A percentile compares a stretch with the other conserved stretches of the same genome.
phyloP scores from a whole-genome alignment of 352 stramenopile genomes.

The Pilasporangium apinafurcum region DNA sequence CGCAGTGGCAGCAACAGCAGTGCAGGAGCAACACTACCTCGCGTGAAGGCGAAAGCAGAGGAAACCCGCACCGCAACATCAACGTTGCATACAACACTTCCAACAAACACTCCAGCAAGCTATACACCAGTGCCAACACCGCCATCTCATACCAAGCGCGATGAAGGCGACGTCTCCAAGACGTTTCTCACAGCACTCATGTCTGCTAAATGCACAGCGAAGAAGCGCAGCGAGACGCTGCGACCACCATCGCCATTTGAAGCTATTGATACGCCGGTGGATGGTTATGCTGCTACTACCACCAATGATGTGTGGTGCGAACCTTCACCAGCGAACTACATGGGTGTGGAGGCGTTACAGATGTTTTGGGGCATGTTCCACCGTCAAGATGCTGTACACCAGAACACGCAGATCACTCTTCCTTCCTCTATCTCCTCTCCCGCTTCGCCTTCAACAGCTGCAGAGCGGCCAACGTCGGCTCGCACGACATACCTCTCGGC shows the following conservation, averaged over 20 bases:
- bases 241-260: slow-evolving; percentile 62
- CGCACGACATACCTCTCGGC: slow-evolving; percentile 58
- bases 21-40: slow-evolving; percentile 12
- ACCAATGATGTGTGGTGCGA: no score
- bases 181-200: slow-evolving; percentile 49
- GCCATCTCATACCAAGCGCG: neutral
- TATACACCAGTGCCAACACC: neutral
- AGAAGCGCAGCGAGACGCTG: slow-evolving; percentile 6
- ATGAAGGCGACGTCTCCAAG: slow-evolving; percentile 2
- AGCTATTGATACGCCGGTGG: slow-evolving; percentile 9
- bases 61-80: slow-evolving; percentile 1
- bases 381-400: slow-evolving; percentile 48
- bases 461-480: slow-evolving; percentile 40
- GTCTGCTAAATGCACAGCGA: slow-evolving; percentile 9
- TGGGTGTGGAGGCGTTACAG: slow-evolving; percentile 44
- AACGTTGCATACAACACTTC: neutral
- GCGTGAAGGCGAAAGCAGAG: slow-evolving; percentile 10
- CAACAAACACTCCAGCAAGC: neutral
- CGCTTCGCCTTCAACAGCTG: no score
- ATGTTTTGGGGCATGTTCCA: slow-evolving; percentile 74
- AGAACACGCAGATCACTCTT: slow-evolving; percentile 23
- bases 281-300: neutral
- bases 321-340: slow-evolving; percentile 42
- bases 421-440: slow-evolving; percentile 6
- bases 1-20: neutral